phyloP scores from a whole-genome alignment of 1,284 basidiomycete genomes.

The Peniophora sp. region DNA sequence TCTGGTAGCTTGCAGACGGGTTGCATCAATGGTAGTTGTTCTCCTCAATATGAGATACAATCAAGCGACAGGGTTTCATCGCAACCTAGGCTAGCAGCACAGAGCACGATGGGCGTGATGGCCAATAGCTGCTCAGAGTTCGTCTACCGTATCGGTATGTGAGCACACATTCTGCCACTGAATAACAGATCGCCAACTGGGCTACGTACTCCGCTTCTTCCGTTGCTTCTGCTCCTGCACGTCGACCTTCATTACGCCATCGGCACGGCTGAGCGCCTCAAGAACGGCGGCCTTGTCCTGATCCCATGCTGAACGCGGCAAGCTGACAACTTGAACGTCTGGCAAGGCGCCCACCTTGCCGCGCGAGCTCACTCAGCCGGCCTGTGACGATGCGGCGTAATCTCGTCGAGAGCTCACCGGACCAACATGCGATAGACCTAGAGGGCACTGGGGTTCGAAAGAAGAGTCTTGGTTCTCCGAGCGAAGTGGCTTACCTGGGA shows the following conservation, averaged over 20 bases:
- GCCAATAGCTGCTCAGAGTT: too few relatives aligned
- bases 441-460: constrained; percentile 14
- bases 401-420: constrained; percentile 4
- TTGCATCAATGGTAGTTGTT: too few relatives aligned
- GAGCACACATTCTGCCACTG: too few relatives aligned
- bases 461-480: constrained; percentile 6
- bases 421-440: constrained; percentile 3
- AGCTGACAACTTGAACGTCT: constrained; percentile 22
- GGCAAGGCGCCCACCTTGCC: constrained; percentile 18
- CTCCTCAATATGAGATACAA: too few relatives aligned
- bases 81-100: too few relatives aligned
- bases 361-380: not conserved
- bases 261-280: constrained; percentile 12
- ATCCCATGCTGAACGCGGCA: constrained; percentile 20
- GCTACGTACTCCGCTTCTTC: constrained; percentile 17
- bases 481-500: constrained; percentile 9
- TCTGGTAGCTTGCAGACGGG: too few relatives aligned
- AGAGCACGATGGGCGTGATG: too few relatives aligned
- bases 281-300: constrained; percentile 13
- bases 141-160: too few relatives aligned
- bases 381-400: not conserved
- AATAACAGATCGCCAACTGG: not conserved
- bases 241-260: constrained; percentile 21
- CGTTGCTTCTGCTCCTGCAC: constrained; percentile 19
- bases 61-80: too few relatives aligned